Conservation (phyloP, 1,139 yeast species). For the Pichia inconspicua region DNA sequence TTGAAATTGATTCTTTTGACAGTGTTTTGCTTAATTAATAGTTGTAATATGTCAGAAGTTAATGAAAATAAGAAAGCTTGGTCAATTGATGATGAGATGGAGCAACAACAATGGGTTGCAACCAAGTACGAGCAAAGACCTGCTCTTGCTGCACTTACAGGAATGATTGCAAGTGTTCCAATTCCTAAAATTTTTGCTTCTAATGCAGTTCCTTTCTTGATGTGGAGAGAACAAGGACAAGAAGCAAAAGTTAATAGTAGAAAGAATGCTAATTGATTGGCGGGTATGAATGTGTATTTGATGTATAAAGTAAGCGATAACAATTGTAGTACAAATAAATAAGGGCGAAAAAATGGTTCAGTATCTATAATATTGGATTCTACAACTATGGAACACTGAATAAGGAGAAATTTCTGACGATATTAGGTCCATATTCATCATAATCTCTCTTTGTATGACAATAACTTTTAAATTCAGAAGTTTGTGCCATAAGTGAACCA, state of each 20-base stretch:
- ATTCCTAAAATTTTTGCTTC: slow-evolving; percentile 49
- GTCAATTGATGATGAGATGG: slow-evolving; percentile 31
- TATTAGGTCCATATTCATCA: slow-evolving; percentile 96
- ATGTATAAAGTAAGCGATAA: neutral
- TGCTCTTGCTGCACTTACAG: slow-evolving; percentile 52
- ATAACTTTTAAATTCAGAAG: slow-evolving; percentile 91
- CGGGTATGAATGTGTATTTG: neutral
- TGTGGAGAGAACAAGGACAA: slow-evolving; percentile 31
- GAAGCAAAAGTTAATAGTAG: slow-evolving; percentile 12
- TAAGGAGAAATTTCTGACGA: slow-evolving; percentile 91
- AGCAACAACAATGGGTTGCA: slow-evolving; percentile 39
- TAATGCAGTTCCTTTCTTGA: slow-evolving; percentile 49
- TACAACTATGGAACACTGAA: slow-evolving; percentile 69
- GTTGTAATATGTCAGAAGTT: neutral
- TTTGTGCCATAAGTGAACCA: slow-evolving; percentile 93
- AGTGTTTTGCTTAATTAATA: too few species aligned
- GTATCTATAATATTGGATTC: too few species aligned
- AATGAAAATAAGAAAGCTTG: slow-evolving; percentile 6
- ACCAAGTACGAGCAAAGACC: slow-evolving; percentile 41
- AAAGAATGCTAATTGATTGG: neutral
- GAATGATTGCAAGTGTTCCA: slow-evolving; percentile 54
- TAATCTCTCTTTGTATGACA: slow-evolving; percentile 96
- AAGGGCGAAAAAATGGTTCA: neutral
- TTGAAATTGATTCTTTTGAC: neutral
- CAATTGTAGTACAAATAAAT: neutral